Evolutionary conservation across 495 filamentous ascomycete genomes (phyloP), one percentile per base, ranked within the genome.

Genomic region (Aspergillus nidulans): DNA sequence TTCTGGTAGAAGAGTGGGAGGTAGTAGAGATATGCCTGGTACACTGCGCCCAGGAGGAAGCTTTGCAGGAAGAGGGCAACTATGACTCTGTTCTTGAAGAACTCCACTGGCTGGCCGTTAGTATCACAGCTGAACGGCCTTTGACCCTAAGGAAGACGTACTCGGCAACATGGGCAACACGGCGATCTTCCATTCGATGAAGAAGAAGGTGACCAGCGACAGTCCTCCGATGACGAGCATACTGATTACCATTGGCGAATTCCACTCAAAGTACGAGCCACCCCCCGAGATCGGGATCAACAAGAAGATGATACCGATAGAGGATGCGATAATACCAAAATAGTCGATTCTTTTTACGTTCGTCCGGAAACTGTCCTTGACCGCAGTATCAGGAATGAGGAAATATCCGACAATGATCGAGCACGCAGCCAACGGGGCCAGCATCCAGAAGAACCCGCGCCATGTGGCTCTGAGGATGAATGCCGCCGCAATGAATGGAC

Each of bases 281-380:
- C 81, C 83, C 4, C 82, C 84, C 12, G 82, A 85, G 25, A 86
- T 77, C 15, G 84, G 83, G 55, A 86, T 83, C 41, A 86, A 68
- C 18, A 84, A 44, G 47, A 84, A 77, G 20, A 85, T 74, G 26
- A 85, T 75, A 1, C 74, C 80, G 28, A 77, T 71, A 0, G 76
- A 77, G 6, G 75, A 80, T 1, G 75, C 68, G 7, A 80, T 38
- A 6, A 80, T 59, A 6, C 82, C 82, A 13, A 62, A 77, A 55
- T 76, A 83, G 56, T 86, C 82, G 45, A 86, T 84, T 25, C 77
- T 75, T 25, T 70, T 64, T 40, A 83, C 25, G 24, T 80, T 83
- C 24, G 69, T 57, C 36, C 67, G 58, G 41, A 74, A 65, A 12
- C 58, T 58, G 28, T 63, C 66, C 24, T 74, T 72, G 2, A 50